These are phyloP conservation scores for Coniferiporia weirii DNA, from an alignment of 1,284 basidiomycete genomes.

Conservation along the genomic window DNA sequence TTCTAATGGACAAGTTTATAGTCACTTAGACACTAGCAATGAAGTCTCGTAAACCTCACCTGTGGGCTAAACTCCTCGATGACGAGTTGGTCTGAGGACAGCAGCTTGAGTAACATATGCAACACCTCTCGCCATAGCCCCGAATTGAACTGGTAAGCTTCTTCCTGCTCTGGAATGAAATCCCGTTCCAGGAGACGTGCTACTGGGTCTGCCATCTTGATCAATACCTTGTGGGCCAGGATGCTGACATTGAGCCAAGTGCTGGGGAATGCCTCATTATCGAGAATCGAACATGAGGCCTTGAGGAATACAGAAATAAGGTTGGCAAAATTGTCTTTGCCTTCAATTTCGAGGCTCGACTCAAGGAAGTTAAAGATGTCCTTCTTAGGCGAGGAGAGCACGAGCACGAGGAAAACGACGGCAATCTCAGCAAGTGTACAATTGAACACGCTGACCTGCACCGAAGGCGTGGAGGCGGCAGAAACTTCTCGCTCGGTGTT, in stretches of 20 bases:
- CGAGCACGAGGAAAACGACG: conserved; percentile 78
- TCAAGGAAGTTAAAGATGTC: conserved; percentile 80
- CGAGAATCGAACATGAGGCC: conserved; percentile 77
- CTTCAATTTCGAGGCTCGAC: conserved; percentile 80
- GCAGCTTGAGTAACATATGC: conserved; percentile 75
- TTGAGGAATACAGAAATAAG: conserved; percentile 79
- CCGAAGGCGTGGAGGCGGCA: conserved; percentile 32
- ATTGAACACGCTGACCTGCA: conserved; percentile 56
- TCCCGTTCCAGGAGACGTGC: conserved; percentile 72
- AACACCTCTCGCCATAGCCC: conserved; percentile 82
- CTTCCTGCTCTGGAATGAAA: conserved; percentile 72
- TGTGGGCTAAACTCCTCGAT: conserved; percentile 94
- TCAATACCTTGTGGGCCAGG: conserved; percentile 81
- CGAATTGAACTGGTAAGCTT: conserved; percentile 67
- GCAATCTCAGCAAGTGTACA: conserved; percentile 84
- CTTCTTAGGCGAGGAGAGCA: conserved; percentile 75
- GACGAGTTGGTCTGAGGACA: conserved; percentile 86
- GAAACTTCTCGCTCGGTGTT: conserved; percentile 44
- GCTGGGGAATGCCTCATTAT: conserved; percentile 85
- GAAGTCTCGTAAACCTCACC: conserved; percentile 34
- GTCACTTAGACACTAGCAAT: conserved; percentile 16
- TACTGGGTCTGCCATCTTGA: conserved; percentile 85
- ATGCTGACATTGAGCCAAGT: conserved; percentile 94
- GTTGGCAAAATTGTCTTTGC: conserved; percentile 67
- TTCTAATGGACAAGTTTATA: conserved; percentile 46